Conservation (phyloP, 1,284 basidiomycete genomes). For the Sphagnurus paluster region DNA sequence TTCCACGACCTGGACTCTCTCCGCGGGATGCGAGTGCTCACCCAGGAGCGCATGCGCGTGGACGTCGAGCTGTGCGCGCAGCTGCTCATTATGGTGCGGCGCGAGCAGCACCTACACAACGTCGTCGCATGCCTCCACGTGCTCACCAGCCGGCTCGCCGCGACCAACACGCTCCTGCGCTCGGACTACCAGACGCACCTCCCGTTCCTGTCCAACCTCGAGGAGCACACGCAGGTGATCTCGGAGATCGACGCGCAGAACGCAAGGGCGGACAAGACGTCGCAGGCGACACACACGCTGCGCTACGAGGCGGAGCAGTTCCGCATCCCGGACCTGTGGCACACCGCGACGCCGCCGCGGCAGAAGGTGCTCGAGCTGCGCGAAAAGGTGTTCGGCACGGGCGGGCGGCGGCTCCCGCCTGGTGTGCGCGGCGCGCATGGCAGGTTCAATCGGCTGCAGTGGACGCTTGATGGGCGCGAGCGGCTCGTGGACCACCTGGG, state of each 20-base stretch:
- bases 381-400: conserved; percentile 57
- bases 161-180: conserved; percentile 54
- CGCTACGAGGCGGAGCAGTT: conserved; percentile 73
- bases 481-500: conserved; percentile 65
- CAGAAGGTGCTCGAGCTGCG: conserved; percentile 62
- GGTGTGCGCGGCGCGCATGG: conserved; percentile 57
- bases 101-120: conserved; percentile 55
- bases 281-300: conserved; percentile 66
- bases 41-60: conserved; percentile 64
- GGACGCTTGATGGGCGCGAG: conserved; percentile 62
- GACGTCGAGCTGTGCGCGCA: conserved; percentile 79
- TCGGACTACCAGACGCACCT: conserved; percentile 55
- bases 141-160: conserved; percentile 51
- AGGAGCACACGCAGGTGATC: conserved; percentile 45
- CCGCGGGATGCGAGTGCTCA: conserved; percentile 44
- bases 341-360: conserved; percentile 59
- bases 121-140: conserved; percentile 47
- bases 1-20: conserved; percentile 58
- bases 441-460: conserved; percentile 62
- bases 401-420: conserved; percentile 38
- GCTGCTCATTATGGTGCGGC: conserved; percentile 62
- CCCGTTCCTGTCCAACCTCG: conserved; percentile 44
- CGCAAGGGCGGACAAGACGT: conserved; percentile 48
- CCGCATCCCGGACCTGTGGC: conserved; percentile 63
- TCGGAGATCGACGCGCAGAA: conserved; percentile 51